Percentiles rank a stretch among this genome's conserved stretches.
Conservation (phyloP, 805 yeast genomes). For the Candida palmyrensis region DNA sequence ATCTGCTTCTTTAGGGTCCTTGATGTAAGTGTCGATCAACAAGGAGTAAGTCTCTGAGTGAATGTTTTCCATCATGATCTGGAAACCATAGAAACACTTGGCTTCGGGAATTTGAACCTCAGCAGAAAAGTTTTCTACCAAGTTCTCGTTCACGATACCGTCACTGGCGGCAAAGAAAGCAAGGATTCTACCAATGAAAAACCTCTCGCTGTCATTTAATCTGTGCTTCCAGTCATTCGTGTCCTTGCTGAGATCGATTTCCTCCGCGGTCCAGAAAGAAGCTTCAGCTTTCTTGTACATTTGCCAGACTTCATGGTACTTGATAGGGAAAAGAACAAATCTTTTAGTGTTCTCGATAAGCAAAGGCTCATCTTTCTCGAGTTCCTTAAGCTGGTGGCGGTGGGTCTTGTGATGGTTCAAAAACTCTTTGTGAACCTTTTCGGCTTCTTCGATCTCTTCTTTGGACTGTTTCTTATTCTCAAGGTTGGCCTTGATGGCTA, state of each 20-base stretch:
- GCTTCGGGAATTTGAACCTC: slow-evolving; percentile 98
- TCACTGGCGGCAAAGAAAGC: slow-evolving; percentile 99
- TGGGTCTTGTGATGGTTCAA: slow-evolving; percentile 60
- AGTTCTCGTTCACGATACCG: slow-evolving; percentile 96
- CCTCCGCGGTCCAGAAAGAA: slow-evolving; percentile 99
- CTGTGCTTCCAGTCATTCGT: slow-evolving; percentile 86
- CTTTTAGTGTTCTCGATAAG: slow-evolving; percentile 80
- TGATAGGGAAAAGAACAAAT: slow-evolving; percentile 92
- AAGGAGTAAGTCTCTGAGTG: slow-evolving; percentile 96
- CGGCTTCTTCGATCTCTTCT: slow-evolving; percentile 16
- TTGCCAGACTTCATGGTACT: slow-evolving; percentile 97
- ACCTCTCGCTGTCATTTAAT: slow-evolving; percentile 88
- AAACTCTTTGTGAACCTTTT: slow-evolving; percentile 47
- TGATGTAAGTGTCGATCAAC: slow-evolving; percentile 90
- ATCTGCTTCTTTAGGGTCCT: slow-evolving; percentile 91
- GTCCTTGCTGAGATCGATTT: slow-evolving; percentile 93
- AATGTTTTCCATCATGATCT: slow-evolving; percentile 99
- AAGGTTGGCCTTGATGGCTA: slow-evolving; percentile 14
- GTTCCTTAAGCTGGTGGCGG: slow-evolving; percentile 65
- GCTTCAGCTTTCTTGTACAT: slow-evolving; percentile 99
- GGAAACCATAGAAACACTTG: slow-evolving; percentile 98
- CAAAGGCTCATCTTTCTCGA: slow-evolving; percentile 87
- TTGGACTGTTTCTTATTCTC: slow-evolving; percentile 15
- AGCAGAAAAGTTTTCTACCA: slow-evolving; percentile 95
- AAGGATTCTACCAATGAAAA: slow-evolving; percentile 83